phyloP scores from a whole-genome alignment of 331 rosid species.

The Arachis monticola region DNA sequence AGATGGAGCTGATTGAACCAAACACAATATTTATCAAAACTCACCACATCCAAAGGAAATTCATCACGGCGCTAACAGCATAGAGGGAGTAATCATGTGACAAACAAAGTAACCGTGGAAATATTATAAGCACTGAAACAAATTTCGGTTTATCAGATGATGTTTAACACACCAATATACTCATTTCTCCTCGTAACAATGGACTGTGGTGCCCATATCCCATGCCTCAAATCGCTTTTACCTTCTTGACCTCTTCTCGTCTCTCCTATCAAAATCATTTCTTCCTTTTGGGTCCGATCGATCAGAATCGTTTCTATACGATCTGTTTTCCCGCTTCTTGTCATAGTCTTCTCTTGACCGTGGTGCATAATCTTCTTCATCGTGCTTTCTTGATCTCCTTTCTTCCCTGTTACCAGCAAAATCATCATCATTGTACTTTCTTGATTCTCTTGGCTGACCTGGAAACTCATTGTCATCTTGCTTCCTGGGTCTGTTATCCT shows the following conservation, averaged over 20 bases:
- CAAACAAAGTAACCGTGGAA: slow-evolving; percentile 23
- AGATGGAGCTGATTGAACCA: neutral
- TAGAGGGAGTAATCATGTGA: neutral
- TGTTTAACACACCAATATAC: slow-evolving; percentile 4
- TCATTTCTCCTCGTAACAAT: slow-evolving; percentile 12
- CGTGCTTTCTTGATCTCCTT: slow-evolving; percentile 52
- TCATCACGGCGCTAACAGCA: neutral
- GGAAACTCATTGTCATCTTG: slow-evolving; percentile 49
- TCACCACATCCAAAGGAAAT: neutral
- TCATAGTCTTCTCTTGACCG: slow-evolving; percentile 47
- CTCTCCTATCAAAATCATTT: slow-evolving; percentile 55
- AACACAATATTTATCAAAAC: slow-evolving; percentile 22
- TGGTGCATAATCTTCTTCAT: slow-evolving; percentile 40
- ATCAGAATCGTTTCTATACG: slow-evolving; percentile 34
- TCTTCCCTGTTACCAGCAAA: slow-evolving; percentile 53
- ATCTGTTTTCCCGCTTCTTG: slow-evolving; percentile 39
- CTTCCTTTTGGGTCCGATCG: slow-evolving; percentile 40
- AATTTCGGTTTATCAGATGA: neutral
- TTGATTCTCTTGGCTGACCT: slow-evolving; percentile 48
- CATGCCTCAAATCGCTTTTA: slow-evolving; percentile 30
- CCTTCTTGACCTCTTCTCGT: slow-evolving; percentile 55
- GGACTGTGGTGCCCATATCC: neutral
- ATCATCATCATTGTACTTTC: slow-evolving; percentile 13
- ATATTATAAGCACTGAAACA: neutral
- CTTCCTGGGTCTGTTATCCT: slow-evolving; percentile 51